phyloP scores from a whole-genome alignment of 192 early-diverging fungal genomes.

The Oehlia diaphana region DNA sequence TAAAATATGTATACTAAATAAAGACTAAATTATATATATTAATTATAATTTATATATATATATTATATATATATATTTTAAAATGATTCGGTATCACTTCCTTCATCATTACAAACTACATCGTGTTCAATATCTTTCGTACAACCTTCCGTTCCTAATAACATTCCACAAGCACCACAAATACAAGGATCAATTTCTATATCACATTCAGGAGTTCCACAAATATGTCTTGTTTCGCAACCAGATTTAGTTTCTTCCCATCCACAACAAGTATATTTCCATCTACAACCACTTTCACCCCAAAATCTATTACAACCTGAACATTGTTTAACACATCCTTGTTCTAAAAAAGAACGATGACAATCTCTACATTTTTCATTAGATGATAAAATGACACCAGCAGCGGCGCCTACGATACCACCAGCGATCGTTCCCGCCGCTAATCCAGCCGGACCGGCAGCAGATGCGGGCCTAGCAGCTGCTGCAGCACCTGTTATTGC shows the following conservation, averaged over 20 bases:
- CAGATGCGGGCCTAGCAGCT: background rate
- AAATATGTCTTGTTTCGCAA: background rate
- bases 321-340: background rate
- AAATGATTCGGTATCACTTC: background rate
- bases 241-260: background rate
- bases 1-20: too few relatives aligned
- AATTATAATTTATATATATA: too few relatives aligned
- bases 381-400: background rate
- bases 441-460: background rate
- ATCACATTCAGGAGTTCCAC: background rate
- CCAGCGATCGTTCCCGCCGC: background rate
- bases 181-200: background rate
- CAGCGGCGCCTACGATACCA: background rate
- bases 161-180: background rate
- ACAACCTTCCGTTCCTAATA: background rate
- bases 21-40: too few relatives aligned
- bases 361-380: background rate
- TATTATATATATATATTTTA: background rate
- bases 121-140: background rate
- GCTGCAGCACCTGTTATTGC: background rate
- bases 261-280: background rate
- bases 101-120: background rate
- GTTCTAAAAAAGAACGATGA: background rate
- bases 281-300: background rate
- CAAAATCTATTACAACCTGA: background rate